Evolutionary conservation across 768 basidiomycete genomes (phyloP).

Genomic region (Clavaria fumosa): DNA sequence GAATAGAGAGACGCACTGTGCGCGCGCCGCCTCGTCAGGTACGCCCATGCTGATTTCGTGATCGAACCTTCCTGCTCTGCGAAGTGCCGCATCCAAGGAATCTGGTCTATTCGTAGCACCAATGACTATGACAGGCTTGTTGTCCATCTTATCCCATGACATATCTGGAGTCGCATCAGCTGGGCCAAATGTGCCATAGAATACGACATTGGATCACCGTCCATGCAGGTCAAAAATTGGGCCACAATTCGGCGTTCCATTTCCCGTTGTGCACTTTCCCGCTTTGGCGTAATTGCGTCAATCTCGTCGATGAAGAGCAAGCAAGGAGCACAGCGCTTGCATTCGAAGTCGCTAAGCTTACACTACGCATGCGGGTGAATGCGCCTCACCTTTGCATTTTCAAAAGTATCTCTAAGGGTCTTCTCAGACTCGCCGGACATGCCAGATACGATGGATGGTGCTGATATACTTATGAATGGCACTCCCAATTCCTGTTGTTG

Average conservation of each 20-base stretch:
- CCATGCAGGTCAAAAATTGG: slow-evolving; percentile 97
- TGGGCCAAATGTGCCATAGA: slow-evolving; percentile 1
- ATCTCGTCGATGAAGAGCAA: slow-evolving; percentile 96
- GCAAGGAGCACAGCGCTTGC: slow-evolving; percentile 77
- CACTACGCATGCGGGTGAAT: background rate
- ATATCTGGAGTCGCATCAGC: slow-evolving; percentile 39
- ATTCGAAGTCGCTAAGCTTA: background rate
- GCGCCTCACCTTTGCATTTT: slow-evolving; percentile 73
- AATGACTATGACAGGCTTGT: slow-evolving; percentile 86
- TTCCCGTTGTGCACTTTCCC: slow-evolving; percentile 94
- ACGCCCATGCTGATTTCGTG: slow-evolving; percentile 98
- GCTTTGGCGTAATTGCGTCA: slow-evolving; percentile 92
- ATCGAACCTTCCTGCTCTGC: slow-evolving; percentile 90
- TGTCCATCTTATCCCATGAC: slow-evolving; percentile 89
- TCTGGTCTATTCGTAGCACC: slow-evolving; percentile 96
- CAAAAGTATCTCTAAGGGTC: slow-evolving; percentile 89
- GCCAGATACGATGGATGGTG: slow-evolving; percentile 90
- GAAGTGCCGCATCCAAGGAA: slow-evolving; percentile 82
- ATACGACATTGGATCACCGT: slow-evolving; percentile 41
- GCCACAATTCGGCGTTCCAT: slow-evolving; percentile 98
- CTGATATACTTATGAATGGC: slow-evolving; percentile 89
- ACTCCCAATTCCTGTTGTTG: slow-evolving; percentile 64
- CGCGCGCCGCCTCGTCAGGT: slow-evolving; percentile 79
- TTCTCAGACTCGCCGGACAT: slow-evolving; percentile 99
- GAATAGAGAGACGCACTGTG: slow-evolving; percentile 43